These are phyloP conservation scores for Symbiotaphrina buchneri DNA, from an alignment of 495 filamentous ascomycete genomes.

Conservation along the genomic window DNA sequence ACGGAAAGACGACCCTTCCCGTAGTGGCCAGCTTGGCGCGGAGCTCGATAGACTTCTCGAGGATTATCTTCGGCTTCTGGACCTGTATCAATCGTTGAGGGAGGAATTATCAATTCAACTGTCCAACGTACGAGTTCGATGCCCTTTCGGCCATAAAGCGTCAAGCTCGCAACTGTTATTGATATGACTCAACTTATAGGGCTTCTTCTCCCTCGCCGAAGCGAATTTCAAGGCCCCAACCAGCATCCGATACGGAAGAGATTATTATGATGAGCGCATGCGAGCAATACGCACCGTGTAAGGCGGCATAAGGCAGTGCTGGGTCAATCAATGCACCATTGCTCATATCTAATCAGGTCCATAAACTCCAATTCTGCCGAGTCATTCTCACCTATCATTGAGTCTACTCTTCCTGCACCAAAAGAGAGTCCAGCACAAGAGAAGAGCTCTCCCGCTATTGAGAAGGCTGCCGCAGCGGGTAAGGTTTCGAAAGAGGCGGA, in stretches of 20 bases:
- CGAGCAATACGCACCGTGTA: slow-evolving; percentile 14
- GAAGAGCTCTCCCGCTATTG: not conserved
- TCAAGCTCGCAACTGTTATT: too few species aligned
- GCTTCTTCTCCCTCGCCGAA: slow-evolving; percentile 18
- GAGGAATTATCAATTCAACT: slow-evolving; percentile 27
- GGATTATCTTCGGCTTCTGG: slow-evolving; percentile 43
- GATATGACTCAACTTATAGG: too few species aligned
- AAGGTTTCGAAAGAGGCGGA: not conserved
- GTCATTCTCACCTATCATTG: too few species aligned
- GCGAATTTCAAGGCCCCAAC: slow-evolving; percentile 17
- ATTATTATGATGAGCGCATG: slow-evolving; percentile 22
- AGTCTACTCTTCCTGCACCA: not conserved
- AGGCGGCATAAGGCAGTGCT: slow-evolving; percentile 4
- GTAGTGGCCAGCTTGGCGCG: too few species aligned
- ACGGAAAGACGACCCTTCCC: too few species aligned
- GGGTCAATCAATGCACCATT: not conserved
- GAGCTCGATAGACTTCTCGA: slow-evolving; percentile 40
- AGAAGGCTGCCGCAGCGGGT: not conserved
- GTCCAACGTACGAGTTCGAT: slow-evolving; percentile 23
- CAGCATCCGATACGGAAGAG: slow-evolving; percentile 15
- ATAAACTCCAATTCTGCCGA: not conserved
- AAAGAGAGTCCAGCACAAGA: not conserved
- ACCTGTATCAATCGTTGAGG: slow-evolving; percentile 43
- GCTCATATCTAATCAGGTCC: not conserved
- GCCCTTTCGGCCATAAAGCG: too few species aligned